Evolutionary conservation across 495 filamentous ascomycete genomes (phyloP), one percentile per base, ranked within the genome.

Genomic region (Hypoxylon intermedium): DNA sequence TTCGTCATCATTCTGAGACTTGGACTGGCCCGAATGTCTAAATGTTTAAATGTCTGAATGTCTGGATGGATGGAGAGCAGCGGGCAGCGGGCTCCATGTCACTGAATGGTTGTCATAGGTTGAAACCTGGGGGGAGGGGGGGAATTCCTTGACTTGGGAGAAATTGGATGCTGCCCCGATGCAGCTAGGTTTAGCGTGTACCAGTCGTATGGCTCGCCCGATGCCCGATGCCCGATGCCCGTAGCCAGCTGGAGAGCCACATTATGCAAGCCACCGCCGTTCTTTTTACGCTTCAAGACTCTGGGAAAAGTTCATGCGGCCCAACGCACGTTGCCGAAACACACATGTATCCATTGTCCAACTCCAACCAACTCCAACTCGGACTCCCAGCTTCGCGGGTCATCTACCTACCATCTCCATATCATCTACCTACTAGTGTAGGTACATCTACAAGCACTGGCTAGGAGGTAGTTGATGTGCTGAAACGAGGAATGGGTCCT

Each of bases 1-100:
- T 52, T 53, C 26, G 40, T 51, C 51, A 34, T 23, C 41, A 36
- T 30, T 63, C 53, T 63, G 60, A 63, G 48, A 63, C 60, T 53
- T 52, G 26, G 34, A 18, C 33, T 36, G 41, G 53, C 54, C 53
- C 53, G 53, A 48, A 52, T n/a, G n/a, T n/a, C n/a, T n/a, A n/a
- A n/a, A n/a, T n/a, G n/a, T n/a, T n/a, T n/a, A n/a, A n/a, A n/a
- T n/a, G n/a, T n/a, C n/a, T n/a, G n/a, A n/a, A n/a, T n/a, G n/a
- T n/a, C n/a, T n/a, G n/a, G n/a, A n/a, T n/a, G n/a, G n/a, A n/a
- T n/a, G n/a, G n/a, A n/a, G n/a, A n/a, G n/a, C n/a, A n/a, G n/a
- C n/a, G 53, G 19, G 34, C 30, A 44, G 41, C 36, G 12, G 34
- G 31, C 19, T 53, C 24, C 16, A 11, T 36, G 18, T 42, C 38